Percentiles rank a stretch among this genome's conserved stretches.
phyloP scores from a whole-genome alignment of 257 asterid genomes.

The Solanum pimpinellifolium region DNA sequence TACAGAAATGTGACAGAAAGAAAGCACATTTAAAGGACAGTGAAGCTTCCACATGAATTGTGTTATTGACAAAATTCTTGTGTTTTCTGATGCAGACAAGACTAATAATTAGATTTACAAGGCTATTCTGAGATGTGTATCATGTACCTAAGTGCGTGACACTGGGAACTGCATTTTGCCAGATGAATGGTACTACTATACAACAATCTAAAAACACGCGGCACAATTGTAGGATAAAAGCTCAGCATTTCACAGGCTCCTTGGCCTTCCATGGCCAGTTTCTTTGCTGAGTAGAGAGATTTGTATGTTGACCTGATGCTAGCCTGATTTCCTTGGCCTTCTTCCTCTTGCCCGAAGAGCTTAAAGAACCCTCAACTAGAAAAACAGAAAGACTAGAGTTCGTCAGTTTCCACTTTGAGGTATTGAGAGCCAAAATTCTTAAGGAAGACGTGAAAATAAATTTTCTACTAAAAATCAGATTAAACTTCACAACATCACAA shows the following conservation, averaged over 20 bases:
- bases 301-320: neutral
- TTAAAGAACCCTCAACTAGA: constrained; percentile 6
- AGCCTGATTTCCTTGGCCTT: neutral
- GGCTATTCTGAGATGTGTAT: neutral
- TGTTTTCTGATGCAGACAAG: neutral
- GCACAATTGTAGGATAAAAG: neutral
- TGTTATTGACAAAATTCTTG: neutral
- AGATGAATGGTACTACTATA: neutral
- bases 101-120: neutral
- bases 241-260: neutral
- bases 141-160: neutral
- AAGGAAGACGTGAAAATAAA: neutral
- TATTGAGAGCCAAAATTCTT: neutral
- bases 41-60: neutral
- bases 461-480: neutral
- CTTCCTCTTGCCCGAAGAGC: neutral
- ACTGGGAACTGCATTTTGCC: neutral
- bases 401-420: neutral
- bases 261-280: neutral
- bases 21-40: neutral
- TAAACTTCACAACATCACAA: neutral
- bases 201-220: neutral
- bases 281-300: neutral
- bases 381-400: neutral
- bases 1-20: neutral